Conservation (phyloP, 2,329 filamentous ascomycete genomes). For the Penicillium sp. region DNA sequence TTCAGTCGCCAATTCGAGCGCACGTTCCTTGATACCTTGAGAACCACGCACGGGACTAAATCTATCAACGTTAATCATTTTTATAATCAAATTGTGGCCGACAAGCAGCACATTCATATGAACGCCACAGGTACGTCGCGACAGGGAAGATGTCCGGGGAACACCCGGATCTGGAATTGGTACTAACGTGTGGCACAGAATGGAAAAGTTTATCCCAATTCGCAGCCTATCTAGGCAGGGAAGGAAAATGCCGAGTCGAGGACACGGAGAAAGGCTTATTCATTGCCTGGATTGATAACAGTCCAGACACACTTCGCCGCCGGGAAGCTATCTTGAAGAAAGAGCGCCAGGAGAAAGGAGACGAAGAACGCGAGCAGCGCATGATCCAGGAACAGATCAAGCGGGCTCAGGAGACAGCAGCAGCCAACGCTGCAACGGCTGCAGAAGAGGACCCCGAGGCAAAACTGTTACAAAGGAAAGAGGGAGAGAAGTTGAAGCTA, state of each 20-base stretch:
- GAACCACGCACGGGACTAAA: conserved; percentile 87
- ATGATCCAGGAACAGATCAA: conserved; percentile 80
- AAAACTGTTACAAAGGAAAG: conserved; percentile 52
- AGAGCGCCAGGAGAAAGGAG: conserved; percentile 82
- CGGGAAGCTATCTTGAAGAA: conserved; percentile 78
- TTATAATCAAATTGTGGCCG: conserved; percentile 88
- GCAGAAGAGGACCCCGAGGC: conserved; percentile 41
- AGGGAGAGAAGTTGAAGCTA: conserved; percentile 72
- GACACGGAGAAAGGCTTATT: conserved; percentile 81
- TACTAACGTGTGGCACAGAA: conserved; percentile 37
- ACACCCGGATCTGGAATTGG: not conserved
- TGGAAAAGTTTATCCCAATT: conserved; percentile 89
- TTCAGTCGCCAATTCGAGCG: conserved; percentile 76
- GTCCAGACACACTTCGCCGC: conserved; percentile 74
- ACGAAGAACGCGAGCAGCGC: conserved; percentile 82
- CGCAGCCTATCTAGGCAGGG: conserved; percentile 76
- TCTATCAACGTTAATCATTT: conserved; percentile 84
- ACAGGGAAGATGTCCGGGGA: too few relatives aligned
- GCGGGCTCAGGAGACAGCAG: conserved; percentile 60
- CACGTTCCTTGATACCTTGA: conserved; percentile 73
- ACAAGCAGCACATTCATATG: conserved; percentile 75
- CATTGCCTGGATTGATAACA: conserved; percentile 88
- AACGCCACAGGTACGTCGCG: conserved; percentile 62
- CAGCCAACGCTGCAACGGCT: conserved; percentile 36
- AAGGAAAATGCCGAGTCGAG: conserved; percentile 85